Conservation (phyloP, 2,329 filamentous ascomycete genomes). For the Acephala macrosclerotiorum region DNA sequence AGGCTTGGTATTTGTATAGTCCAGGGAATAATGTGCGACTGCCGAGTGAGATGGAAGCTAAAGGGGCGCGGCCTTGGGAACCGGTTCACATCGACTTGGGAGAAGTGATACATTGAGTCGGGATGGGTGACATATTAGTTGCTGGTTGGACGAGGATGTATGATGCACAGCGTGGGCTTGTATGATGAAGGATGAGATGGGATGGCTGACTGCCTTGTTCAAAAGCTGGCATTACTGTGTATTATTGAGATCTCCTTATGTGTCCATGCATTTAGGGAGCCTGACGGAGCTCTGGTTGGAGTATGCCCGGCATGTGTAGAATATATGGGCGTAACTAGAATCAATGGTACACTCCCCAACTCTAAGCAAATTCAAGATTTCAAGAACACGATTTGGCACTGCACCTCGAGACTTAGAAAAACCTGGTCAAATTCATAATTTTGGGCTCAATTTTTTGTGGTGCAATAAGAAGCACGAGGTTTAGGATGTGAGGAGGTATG, state of each 20-base stretch:
- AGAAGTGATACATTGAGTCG: slow-evolving; percentile 50
- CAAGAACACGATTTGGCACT: neutral
- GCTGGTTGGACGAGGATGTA: slow-evolving; percentile 3
- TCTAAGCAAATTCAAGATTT: neutral
- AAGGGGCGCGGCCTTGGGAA: slow-evolving; percentile 52
- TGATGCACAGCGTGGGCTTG: slow-evolving; percentile 23
- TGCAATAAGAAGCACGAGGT: neutral
- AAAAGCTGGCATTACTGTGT: slow-evolving; percentile 25
- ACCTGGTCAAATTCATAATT: too few species aligned
- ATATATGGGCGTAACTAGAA: slow-evolving; percentile 37
- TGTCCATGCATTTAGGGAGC: slow-evolving; percentile 33
- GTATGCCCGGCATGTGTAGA: slow-evolving; percentile 41
- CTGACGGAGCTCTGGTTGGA: slow-evolving; percentile 26
- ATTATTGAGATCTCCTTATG: slow-evolving; percentile 37
- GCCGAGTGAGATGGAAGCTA: slow-evolving; percentile 56
- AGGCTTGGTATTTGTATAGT: slow-evolving; percentile 96
- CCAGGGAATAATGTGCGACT: slow-evolving; percentile 56
- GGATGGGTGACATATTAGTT: neutral
- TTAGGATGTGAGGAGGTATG: neutral
- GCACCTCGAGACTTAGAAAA: too few species aligned
- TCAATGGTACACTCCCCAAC: slow-evolving; percentile 31
- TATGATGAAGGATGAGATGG: slow-evolving; percentile 20
- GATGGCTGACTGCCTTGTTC: slow-evolving; percentile 8
- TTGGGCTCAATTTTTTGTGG: neutral
- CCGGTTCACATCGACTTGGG: slow-evolving; percentile 64